Base-by-base conservation (phyloP, 2,329 filamentous ascomycete species). In the Davidsoniella australis region DNA sequence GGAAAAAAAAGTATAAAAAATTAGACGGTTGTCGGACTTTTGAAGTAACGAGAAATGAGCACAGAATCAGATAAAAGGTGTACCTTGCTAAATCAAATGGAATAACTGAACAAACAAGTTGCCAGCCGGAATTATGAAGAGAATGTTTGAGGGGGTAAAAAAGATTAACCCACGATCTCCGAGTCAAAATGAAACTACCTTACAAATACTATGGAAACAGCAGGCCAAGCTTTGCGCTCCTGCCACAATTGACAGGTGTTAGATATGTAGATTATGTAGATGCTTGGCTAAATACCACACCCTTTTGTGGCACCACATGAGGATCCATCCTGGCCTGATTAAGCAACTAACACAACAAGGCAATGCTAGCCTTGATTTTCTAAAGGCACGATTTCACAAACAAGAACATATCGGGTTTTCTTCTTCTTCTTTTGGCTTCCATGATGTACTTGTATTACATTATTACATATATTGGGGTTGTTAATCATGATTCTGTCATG, bases 211-310 rank as follows among this genome's bases (percentile, higher is more conserved):
- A 23, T 23, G 20, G 29, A 33, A 33, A 33, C 29, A 33, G 29
- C 8, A 23, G 20, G 41, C 41, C 3, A 9, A 20, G 38, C 7
- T 40, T 45, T 9, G 26, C 37, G 23, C n/a, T 24, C 18, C 18
- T 41, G 23, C 29, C 41, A 33, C 42, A 44, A 37, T 44, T 49
- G 47, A 49, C 47, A 49, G 29, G 47, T 49, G 47, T 49, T 49
- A 49, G 44, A 4, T 46, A 38, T 37, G 24, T 23, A 26, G 20
- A 45, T n/a, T 46, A 38, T 37, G 24, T 23, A 26, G 20, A 45
- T n/a, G 6, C 9, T 33, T 17, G 42, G 26, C 20, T 45, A 45
- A 17, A 36, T 2, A 1, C 3, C 41, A 24, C 26, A 17, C 44
- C 16, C 18, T 37, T 37, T 37, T 46, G 44, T 46, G 44, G 44